These are phyloP conservation scores for Capsella bursapastoris DNA, from an alignment of 345 rosid genomes.

Conservation along the genomic window DNA sequence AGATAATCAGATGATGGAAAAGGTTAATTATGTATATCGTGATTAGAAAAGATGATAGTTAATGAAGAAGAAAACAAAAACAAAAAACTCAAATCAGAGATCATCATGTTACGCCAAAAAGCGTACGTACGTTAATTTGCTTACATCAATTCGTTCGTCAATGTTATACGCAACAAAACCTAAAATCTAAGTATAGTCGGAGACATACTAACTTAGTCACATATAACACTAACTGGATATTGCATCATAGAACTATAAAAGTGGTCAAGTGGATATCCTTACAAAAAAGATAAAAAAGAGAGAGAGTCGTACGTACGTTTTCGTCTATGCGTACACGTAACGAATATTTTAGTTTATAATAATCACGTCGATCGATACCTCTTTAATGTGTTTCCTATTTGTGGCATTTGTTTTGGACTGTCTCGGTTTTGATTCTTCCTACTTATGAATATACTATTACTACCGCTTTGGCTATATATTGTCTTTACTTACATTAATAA, in stretches of 20 bases:
- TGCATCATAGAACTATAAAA: background rate
- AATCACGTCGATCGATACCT: background rate
- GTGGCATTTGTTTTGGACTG: constrained; percentile 17
- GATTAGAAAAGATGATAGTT: background rate
- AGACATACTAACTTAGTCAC: background rate
- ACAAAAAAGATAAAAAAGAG: background rate
- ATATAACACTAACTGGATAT: background rate
- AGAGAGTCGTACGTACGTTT: background rate
- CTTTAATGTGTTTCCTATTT: constrained; percentile 3
- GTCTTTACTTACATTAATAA: background rate
- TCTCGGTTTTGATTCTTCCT: constrained; percentile 3
- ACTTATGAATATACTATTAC: constrained; percentile 6
- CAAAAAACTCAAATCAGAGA: background rate
- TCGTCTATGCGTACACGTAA: constrained; percentile 25
- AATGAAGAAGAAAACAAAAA: background rate
- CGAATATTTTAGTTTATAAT: background rate
- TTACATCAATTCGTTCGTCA: background rate
- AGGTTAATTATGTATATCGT: too few relatives aligned
- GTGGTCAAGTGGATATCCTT: background rate
- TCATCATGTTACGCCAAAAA: background rate
- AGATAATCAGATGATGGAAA: too few relatives aligned
- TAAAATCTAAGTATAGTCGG: background rate
- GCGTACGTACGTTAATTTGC: background rate
- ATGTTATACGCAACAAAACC: background rate
- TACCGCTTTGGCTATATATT: background rate